Evolutionary conservation across 2,329 filamentous ascomycete genomes (phyloP), one percentile per base, ranked within the genome.

Genomic region (Rachicladosporium sp.): DNA sequence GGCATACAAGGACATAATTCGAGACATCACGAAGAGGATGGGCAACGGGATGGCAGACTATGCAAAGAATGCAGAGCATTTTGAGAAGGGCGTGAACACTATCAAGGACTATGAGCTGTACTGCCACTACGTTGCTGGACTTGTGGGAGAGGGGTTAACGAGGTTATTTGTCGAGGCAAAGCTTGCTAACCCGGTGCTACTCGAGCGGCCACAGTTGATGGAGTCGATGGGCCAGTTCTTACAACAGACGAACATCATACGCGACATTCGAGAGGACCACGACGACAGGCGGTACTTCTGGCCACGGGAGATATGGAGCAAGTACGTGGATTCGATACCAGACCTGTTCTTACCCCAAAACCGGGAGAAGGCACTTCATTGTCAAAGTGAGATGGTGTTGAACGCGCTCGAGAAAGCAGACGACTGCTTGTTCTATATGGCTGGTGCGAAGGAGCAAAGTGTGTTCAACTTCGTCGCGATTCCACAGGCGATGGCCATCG

Each of bases 401-500:
- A 86, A 91, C 53, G 85, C 89, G 4, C 70, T 98, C 33, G 78
- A 79, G 56, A 83, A 93, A 50, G 82, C 76, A 4, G 87, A 95
- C 48, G 87, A 96, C 57, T 96, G 89, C 58, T 66, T 98, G n/a
- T 95, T 88, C 69, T 98, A 96, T 66, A 86, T 98, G 68, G 89
- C 89, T 4, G 91, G 84, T 35, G 77, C 98, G 47, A 80, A 81
- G 50, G 91, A 98, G 58, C 91, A 98, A 67, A 93, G 86, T 58
- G 86, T 94, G 19, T 98, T 98, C 76, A 98, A 98, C 72, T 98
- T 98, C 62, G 87, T 87, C 35, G 89, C 89, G 41, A 98, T 98
- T 47, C 91, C 91, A 2, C 91, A 98, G 63, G 71, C 79, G 48
- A 98, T 98, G 91, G 91, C 89, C 38, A 95, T 98, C 59, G 89